Percentiles rank a stretch among this genome's conserved stretches.
Conservation (phyloP, 2,329 filamentous ascomycete species). For the Pseudogymnoascus sp. region DNA sequence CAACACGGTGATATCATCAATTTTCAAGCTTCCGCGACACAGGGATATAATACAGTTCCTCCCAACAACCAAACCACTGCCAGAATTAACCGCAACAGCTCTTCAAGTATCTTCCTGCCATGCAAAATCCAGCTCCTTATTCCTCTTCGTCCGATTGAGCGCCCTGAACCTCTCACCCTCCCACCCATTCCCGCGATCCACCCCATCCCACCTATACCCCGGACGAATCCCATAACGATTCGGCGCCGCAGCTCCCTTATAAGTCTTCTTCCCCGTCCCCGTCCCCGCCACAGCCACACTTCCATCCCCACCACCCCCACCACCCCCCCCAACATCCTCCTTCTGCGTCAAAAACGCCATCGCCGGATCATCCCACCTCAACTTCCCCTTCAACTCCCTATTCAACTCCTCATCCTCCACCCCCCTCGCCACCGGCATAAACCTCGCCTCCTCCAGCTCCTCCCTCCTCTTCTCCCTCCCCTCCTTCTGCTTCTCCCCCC, state of each 20-base stretch:
- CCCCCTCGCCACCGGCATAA: constrained; percentile 68
- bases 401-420: constrained; percentile 87
- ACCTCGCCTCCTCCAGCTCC: constrained; percentile 68
- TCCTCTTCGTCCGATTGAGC: constrained; percentile 66
- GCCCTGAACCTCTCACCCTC: constrained; percentile 89
- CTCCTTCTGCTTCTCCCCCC: constrained; percentile 75
- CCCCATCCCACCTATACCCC: constrained; percentile 93
- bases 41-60: background rate
- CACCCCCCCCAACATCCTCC: constrained; percentile 21
- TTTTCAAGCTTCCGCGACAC: background rate
- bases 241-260: constrained; percentile 70
- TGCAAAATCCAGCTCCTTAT: constrained; percentile 74
- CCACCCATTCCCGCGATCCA: constrained; percentile 88
- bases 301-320: constrained; percentile 15
- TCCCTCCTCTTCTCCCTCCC: constrained; percentile 57
- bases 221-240: constrained; percentile 92
- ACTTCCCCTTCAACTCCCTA: constrained; percentile 62
- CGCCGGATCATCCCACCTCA: constrained; percentile 92
- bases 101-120: constrained; percentile 75
- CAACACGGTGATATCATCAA: background rate
- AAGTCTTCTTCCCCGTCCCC: constrained; percentile 38
- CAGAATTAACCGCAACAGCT: background rate
- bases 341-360: constrained; percentile 61
- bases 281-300: constrained; percentile 12
- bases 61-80: background rate